A percentile compares a stretch with the other conserved stretches of the same genome.
These are phyloP conservation scores for Hypoxylon sp. DNA, from an alignment of 2,329 filamentous ascomycete genomes.

Conservation along the genomic window DNA sequence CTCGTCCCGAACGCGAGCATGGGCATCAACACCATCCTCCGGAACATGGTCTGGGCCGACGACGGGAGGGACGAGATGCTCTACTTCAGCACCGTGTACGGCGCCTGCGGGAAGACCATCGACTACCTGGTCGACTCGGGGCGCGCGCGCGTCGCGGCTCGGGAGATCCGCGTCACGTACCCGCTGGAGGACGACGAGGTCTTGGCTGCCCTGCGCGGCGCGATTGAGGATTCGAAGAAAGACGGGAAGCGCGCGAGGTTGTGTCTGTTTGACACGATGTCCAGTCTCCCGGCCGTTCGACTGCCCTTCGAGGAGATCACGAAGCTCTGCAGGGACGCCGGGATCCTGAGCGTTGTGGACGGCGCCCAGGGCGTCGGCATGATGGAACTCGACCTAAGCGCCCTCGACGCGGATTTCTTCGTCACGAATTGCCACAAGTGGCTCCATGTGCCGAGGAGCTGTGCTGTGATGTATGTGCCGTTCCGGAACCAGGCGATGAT, in stretches of 20 bases:
- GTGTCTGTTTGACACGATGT: conserved; percentile 82
- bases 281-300: conserved; percentile 78
- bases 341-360: conserved; percentile 79
- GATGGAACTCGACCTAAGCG: conserved; percentile 72
- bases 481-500: conserved; percentile 78
- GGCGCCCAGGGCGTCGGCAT: conserved; percentile 87
- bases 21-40: conserved; percentile 80
- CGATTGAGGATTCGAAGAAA: conserved; percentile 60
- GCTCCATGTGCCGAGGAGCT: conserved; percentile 82
- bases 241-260: conserved; percentile 71
- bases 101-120: conserved; percentile 77
- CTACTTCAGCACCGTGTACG: conserved; percentile 82
- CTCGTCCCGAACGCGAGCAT: conserved; percentile 85
- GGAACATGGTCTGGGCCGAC: conserved; percentile 71
- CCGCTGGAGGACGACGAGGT: conserved; percentile 76
- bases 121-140: conserved; percentile 75
- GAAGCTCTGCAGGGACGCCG: conserved; percentile 69
- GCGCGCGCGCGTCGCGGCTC: conserved; percentile 52
- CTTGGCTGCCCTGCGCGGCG: conserved; percentile 65
- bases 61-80: conserved; percentile 81
- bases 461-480: conserved; percentile 83
- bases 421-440: conserved; percentile 91
- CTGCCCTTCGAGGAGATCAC: conserved; percentile 80
- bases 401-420: conserved; percentile 83
- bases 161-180: conserved; percentile 69